Base-by-base conservation (phyloP, 202 grass and related monocot species). In the Eragrostis tef region DNA sequence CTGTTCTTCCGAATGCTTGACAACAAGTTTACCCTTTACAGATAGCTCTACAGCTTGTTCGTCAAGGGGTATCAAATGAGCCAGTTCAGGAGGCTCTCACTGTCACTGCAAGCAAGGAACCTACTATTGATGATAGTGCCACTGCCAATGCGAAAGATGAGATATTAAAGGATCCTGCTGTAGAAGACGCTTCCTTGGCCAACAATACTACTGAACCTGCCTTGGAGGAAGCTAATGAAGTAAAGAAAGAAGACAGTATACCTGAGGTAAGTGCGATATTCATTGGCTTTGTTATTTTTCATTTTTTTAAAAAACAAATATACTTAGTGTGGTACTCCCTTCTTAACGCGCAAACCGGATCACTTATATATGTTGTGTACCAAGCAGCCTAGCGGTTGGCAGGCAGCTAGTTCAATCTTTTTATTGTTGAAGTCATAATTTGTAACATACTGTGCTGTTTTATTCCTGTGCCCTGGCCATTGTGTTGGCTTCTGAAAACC, bases 1-100 rank as follows among this genome's bases (percentile, higher is more conserved):
- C 58, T 78, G 31, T 73, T 67, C 79, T 73, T 22, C 34, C n/a
- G 60, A 54, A 71, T 53, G 53, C 51, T 64, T 89, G 65, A 67
- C 60, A 50, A 49, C 44, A 29, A 27, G 53, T 61, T 78, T 82
- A 74, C 44, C 27, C 16, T 54, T 75, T 60, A 39, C 79, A 98
- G 95, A 98, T 98, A 85, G 95, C 95, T 91, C 73, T 98, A 64
- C 88, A 85, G 78, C 90, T 98, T 62, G 95, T 98, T 74, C 95
- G 95, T 62, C 86, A 86, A 89, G 92, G 90, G 17, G 88, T 88
- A 29, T 85, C 90, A 52, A 90, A 91, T 73, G 79, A 89, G n/a
- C 71, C 84, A 75, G 74, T 65, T 71, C 67, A 84, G 78, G 86
- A 90, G 57, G 76, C 73, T 80, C 54, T 50, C 19, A 67, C 65